Evolutionary conservation across 208 protist genomes (phyloP).

Genomic region (Angomonas deanei): DNA sequence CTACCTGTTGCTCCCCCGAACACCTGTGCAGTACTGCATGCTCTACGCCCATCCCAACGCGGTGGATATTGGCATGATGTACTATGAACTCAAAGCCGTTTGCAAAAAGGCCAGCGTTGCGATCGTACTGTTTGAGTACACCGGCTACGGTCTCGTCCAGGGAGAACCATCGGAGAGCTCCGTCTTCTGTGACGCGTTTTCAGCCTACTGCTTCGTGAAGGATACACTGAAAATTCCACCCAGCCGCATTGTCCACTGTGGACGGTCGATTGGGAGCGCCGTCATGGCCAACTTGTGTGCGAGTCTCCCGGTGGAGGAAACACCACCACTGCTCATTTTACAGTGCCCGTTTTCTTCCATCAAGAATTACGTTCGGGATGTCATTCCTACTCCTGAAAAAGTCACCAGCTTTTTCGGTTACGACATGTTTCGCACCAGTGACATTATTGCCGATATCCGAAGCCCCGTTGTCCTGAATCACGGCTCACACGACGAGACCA

Average conservation of each 20-base stretch:
- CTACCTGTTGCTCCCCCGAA: constrained; percentile 14
- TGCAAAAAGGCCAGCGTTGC: constrained; percentile 41
- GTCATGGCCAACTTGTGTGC: constrained; percentile 47
- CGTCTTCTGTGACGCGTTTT: constrained; percentile 58
- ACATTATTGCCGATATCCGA: constrained; percentile 65
- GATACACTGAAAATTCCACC: constrained; percentile 47
- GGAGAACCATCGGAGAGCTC: constrained; percentile 47
- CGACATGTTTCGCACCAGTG: constrained; percentile 79
- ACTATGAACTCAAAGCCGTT: constrained; percentile 60
- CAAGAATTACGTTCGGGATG: constrained; percentile 67
- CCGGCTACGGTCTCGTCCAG: constrained; percentile 66
- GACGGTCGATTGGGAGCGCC: constrained; percentile 73
- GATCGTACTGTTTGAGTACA: constrained; percentile 77
- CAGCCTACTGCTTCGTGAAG: constrained; percentile 58
- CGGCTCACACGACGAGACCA: constrained; percentile 63
- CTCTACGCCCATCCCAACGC: constrained; percentile 85
- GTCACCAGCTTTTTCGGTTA: constrained; percentile 72
- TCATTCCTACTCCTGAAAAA: constrained; percentile 46
- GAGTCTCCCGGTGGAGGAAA: constrained; percentile 24
- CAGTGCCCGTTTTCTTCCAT: constrained; percentile 76
- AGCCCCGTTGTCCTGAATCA: constrained; percentile 83
- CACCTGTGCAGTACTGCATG: constrained; percentile 31
- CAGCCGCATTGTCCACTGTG: constrained; percentile 60
- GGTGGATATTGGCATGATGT: constrained; percentile 76
- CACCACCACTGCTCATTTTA: constrained; percentile 49